These are phyloP conservation scores for Colletotrichum higginsianum DNA, from an alignment of 2,329 filamentous ascomycete species.

Conservation along the genomic window DNA sequence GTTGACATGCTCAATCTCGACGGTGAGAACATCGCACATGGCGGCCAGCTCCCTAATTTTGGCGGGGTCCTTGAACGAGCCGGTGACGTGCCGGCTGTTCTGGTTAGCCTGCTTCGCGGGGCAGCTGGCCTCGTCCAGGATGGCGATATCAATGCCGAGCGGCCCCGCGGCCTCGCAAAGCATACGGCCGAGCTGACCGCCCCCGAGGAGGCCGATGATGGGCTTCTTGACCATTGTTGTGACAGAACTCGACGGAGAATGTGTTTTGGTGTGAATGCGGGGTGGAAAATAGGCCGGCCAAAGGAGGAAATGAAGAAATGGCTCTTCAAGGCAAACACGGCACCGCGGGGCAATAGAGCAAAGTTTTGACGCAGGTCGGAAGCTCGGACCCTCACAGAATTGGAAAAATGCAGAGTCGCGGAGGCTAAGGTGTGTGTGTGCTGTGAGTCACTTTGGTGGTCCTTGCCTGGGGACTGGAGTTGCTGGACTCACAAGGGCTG, in stretches of 20 bases:
- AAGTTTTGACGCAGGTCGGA: slow-evolving; percentile 32
- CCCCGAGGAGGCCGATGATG: slow-evolving; percentile 69
- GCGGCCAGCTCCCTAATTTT: slow-evolving; percentile 86
- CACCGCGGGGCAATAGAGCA: slow-evolving; percentile 16
- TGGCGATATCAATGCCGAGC: slow-evolving; percentile 83
- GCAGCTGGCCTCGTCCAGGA: slow-evolving; percentile 82
- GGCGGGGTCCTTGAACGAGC: slow-evolving; percentile 88
- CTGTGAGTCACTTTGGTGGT: slow-evolving; percentile 12
- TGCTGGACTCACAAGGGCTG: neutral
- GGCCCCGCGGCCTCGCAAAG: slow-evolving; percentile 85
- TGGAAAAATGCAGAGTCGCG: slow-evolving; percentile 15
- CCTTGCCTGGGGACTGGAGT: slow-evolving; percentile 3
- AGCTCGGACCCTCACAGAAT: slow-evolving; percentile 33
- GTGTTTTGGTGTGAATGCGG: slow-evolving; percentile 14
- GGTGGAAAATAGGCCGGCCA: slow-evolving; percentile 20
- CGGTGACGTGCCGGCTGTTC: slow-evolving; percentile 81
- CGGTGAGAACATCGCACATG: slow-evolving; percentile 85
- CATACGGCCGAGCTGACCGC: slow-evolving; percentile 92
- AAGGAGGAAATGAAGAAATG: slow-evolving; percentile 26
- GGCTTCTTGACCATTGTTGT: slow-evolving; percentile 51
- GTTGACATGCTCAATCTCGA: slow-evolving; percentile 96
- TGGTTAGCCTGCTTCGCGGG: slow-evolving; percentile 90
- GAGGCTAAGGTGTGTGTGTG: neutral
- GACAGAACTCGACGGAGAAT: slow-evolving; percentile 5
- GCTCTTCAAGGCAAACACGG: slow-evolving; percentile 30